Evolutionary conservation across 139 green algal genomes (phyloP).

Genomic region (Auxenochlorella pyrenoidosa): DNA sequence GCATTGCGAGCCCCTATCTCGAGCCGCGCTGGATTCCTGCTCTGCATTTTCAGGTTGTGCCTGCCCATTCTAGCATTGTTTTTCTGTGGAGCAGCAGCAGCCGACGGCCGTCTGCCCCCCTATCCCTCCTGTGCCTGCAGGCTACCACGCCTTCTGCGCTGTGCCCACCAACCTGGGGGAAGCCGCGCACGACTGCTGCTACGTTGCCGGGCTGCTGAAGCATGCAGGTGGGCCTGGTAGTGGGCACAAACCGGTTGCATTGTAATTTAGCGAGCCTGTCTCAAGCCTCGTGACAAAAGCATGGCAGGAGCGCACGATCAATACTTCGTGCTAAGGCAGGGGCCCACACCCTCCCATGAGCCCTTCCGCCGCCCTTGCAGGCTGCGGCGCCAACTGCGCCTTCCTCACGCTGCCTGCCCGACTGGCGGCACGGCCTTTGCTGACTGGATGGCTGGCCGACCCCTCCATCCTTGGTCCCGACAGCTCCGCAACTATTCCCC

Average conservation of each 20-base stretch:
- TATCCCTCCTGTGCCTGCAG: no score
- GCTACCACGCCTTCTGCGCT: constrained; percentile 37
- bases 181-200: constrained; percentile 32
- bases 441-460: constrained; percentile 47
- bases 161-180: constrained; percentile 29
- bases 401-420: constrained; percentile 27
- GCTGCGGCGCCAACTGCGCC: constrained; percentile 40
- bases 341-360: background rate
- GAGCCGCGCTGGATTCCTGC: no score
- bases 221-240: constrained; percentile 36
- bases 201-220: constrained; percentile 38
- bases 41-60: no score
- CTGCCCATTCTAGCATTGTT: no score
- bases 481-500: background rate
- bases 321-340: no score
- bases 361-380: background rate
- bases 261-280: background rate
- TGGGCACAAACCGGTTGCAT: no score
- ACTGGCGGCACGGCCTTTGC: constrained; percentile 1
- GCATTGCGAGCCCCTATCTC: no score
- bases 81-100: no score
- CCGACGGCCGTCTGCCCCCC: no score
- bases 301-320: background rate
- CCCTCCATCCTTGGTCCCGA: constrained; percentile 8
- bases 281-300: no score